Evolutionary conservation across 306 rosid genomes (phyloP), one percentile per base, ranked within the genome.

Genomic region (Pyrus bretschneideri): DNA sequence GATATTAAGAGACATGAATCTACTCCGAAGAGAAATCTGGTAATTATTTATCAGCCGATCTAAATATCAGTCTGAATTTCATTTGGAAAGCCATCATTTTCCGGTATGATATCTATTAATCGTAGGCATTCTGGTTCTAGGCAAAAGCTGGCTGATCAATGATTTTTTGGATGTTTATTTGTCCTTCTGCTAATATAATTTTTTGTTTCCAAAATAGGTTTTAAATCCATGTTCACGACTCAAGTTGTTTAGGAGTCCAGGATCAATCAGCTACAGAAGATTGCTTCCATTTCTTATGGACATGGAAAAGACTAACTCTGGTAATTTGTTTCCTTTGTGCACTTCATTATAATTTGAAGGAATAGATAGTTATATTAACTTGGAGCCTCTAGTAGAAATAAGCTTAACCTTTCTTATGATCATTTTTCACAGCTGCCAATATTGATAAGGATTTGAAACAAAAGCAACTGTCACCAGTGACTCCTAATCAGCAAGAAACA

Each of bases 211-310:
- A 57, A 80, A 67, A 57, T 82, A 90, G 96, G 84, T 75, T 70
- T 63, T 86, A 54, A 80, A 89, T 77, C 89, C 88, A 44, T 85
- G 82, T 75, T 72, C 78, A 67, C 83, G 71, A 74, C 46, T 82
- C 69, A 86, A 89, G 78, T 59, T 83, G 72, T 86, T 82, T 59
- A 84, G 69, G 73, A 81, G 74, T 68, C 81, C 86, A 17, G 89
- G 89, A 25, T 86, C 94, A 59, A 65, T 83, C 72, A 82, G 79
- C 91, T 90, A 82, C 74, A 80, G 83, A 79, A 89, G 97, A 81
- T 45, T 89, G 86, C 96, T 87, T 76, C 97, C 97, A 11, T 83
- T 78, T 84, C 74, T 90, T 12, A 61, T 60, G 84, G 81, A 87
- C 61, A 68, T 79, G 17, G 19, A 59, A 5, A 67, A 82, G 72